These are phyloP conservation scores for Trichoderma sp. DNA, from an alignment of 2,329 filamentous ascomycete species.

Conservation along the genomic window DNA sequence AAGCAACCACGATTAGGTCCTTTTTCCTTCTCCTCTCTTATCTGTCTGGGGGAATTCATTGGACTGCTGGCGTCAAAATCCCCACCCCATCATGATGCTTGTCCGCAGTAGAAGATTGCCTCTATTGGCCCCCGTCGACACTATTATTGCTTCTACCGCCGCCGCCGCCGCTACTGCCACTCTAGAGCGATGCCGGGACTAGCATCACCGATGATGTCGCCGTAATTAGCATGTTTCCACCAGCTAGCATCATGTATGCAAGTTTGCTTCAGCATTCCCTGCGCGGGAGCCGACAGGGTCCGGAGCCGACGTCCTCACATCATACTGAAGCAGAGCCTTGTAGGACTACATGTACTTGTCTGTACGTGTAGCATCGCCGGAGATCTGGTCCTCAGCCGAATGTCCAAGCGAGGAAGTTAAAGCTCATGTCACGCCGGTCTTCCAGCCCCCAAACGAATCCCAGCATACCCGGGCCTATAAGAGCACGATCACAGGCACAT, in stretches of 20 bases:
- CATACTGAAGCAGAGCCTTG: too few relatives aligned
- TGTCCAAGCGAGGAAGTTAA: slow-evolving; percentile 16
- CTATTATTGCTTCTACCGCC: neutral
- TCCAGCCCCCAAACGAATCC: slow-evolving; percentile 17
- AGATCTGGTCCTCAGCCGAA: neutral
- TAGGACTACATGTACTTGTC: too few relatives aligned
- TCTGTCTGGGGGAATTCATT: neutral
- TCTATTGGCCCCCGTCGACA: neutral
- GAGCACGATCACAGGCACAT: neutral
- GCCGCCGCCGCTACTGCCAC: neutral
- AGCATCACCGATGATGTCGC: neutral
- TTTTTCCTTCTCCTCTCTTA: neutral
- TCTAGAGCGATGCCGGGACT: neutral
- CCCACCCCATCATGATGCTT: neutral
- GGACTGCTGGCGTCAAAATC: neutral
- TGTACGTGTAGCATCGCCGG: neutral
- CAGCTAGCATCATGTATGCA: neutral
- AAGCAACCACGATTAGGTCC: too few relatives aligned
- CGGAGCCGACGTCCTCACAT: neutral
- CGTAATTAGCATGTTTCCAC: neutral
- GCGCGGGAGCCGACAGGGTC: neutral
- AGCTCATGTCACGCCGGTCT: slow-evolving; percentile 7
- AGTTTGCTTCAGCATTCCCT: slow-evolving; percentile 1
- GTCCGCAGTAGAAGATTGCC: neutral
- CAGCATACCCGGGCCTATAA: neutral